Evolutionary conservation across 805 yeast species (phyloP).

Genomic region (Wickerhamomyces subpelliculosus): DNA sequence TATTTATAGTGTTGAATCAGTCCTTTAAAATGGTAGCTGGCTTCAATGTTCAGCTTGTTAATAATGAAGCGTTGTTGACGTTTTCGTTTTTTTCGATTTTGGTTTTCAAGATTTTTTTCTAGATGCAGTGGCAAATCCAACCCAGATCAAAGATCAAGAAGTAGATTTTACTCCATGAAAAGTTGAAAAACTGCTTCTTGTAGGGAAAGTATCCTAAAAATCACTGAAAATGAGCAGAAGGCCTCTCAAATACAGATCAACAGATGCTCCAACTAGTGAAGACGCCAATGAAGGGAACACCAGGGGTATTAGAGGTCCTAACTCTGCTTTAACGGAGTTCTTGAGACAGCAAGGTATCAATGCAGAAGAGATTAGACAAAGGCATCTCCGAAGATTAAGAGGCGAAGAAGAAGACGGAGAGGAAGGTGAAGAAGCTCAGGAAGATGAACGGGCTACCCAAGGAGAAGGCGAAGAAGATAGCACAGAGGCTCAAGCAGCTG

Average conservation of each 20-base stretch:
- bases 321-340: slow-evolving; percentile 87
- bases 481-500: slow-evolving; percentile 23
- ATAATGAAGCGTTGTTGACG: neutral
- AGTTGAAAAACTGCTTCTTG: neutral
- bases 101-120: neutral
- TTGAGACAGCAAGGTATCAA: slow-evolving; percentile 83
- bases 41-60: neutral
- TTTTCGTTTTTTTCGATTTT: neutral
- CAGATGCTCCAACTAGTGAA: slow-evolving; percentile 5
- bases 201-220: neutral
- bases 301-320: slow-evolving; percentile 44
- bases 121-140: neutral
- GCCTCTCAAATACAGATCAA: slow-evolving; percentile 18
- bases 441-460: neutral
- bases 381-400: slow-evolving; percentile 29
- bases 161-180: neutral
- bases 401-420: slow-evolving; percentile 5
- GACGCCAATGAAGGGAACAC: slow-evolving; percentile 9
- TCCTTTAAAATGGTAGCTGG: neutral
- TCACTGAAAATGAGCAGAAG: slow-evolving; percentile 23
- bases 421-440: slow-evolving; percentile 1
- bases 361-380: slow-evolving; percentile 64
- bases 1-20: neutral
- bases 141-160: neutral
- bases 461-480: slow-evolving; percentile 8